Evolutionary conservation across 805 yeast species (phyloP), one percentile per base, ranked within the genome.

Genomic region (Kluyveromyces wickerhamii): DNA sequence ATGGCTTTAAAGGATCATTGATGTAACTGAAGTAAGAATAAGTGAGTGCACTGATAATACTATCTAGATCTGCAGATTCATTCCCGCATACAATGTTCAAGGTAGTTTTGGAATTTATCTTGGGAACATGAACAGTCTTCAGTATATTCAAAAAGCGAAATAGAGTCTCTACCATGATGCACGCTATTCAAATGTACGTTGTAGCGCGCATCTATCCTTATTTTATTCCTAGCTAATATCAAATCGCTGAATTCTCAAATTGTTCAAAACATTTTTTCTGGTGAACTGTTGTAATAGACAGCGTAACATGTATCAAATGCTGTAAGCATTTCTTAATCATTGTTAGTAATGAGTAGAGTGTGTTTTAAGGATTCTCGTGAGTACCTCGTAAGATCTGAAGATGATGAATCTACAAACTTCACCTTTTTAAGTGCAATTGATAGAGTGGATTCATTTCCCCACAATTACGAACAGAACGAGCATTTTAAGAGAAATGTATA

Each of bases 41-140:
- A 3, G 81, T 51, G 4, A 92, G 63, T 0, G 96, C 79, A 36
- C 80, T 70, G 2, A 85, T 72, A 21, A 87, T 80, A 0, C 96
- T 88, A 57, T 89, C 98, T 62, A 92, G 62, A 57, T 89, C 87
- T 39, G 92, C 88, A 4, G 92, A 74, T 49, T 86, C 92, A 51
- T 87, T 87, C 1, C 96, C 96, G 0, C 49, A 48, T 5, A 51
- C 54, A 11, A 52, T 43, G 18, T 32, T 37, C 16, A 47, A 19
- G 11, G 31, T 31, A 5, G 34, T 20, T 12, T 27, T 36, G 22
- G 27, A 29, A n/a, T 16, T 18, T 13, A 25, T 16, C 11, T 21
- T 27, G 28, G 33, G 16, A 5, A 38, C 15, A 27, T 36, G 35
- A 10, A 38, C 26, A 17, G 29, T 32, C 31, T 29, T 44, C 14